Base-by-base conservation (phyloP, 2,329 filamentous ascomycete genomes). In the Arthrobotrys conoides region DNA sequence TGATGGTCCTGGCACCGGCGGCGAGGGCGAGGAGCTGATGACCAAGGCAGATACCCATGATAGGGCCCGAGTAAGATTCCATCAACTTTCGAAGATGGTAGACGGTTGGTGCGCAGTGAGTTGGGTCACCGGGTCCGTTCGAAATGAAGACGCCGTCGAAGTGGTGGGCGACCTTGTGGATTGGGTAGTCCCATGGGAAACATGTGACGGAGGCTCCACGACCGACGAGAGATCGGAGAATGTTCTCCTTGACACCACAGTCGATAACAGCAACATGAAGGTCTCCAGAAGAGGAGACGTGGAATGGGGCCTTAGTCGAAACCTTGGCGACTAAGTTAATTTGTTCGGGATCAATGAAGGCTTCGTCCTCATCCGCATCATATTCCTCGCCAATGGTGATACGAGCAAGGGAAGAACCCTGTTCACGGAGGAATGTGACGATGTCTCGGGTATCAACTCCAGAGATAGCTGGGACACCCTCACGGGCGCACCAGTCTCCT, bases 241-340 rank as follows among this genome's bases (percentile, higher is more conserved):
- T 99, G 88, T 99, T 99, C 89, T 99, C 96, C 90, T 99, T 99
- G 82, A 98, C 96, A 87, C 96, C 96, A 83, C 96, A 99, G 86
- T 99, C 96, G 84, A 99, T 92, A 82, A 99, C 89, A 76, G 95
- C 96, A 82, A 99, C 90, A 86, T 99, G 96, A 84, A 93, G 91
- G 83, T 92, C 90, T 80, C 95, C 93, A 81, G 91, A 89, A 65
- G 94, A 94, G 84, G 93, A 92, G 81, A 98, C 92, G 83, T 98
- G 93, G 88, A 98, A 99, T 49, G 96, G 96, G 80, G 94, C 93
- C 88, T 99, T 99, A 86, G 96, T 99, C 88, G 93, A 97, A 82
- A 99, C 96, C 83, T 93, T 93, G 86, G 93, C 93, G 82, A 98
- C 96, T 80, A 98, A 88, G 88, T 99, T 97, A 87, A 98, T 97